phyloP scores from a whole-genome alignment of 371 early-diverging fungal genomes.

The Haplosporangium sp. region DNA sequence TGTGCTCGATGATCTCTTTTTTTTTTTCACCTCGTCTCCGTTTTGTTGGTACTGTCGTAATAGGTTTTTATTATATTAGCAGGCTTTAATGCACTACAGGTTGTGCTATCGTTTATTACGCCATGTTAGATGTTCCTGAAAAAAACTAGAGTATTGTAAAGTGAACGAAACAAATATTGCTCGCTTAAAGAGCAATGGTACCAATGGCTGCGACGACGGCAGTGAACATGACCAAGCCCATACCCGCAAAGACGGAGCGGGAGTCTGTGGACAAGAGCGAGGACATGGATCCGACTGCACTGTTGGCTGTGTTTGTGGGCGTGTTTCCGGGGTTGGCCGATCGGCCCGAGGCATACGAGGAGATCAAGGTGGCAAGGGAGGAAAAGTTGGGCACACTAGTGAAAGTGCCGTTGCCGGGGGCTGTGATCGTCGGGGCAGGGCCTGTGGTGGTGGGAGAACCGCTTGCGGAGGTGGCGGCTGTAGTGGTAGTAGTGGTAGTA shows the following conservation, averaged over 20 bases:
- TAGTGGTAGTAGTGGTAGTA: not conserved
- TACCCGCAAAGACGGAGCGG: conserved; percentile 13
- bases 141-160: too few species aligned
- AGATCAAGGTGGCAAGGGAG: conserved; percentile 22
- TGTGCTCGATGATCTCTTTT: too few species aligned
- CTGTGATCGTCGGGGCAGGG: not conserved
- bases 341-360: conserved; percentile 8
- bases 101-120: not conserved
- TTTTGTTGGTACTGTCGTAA: too few species aligned
- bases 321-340: conserved; percentile 15
- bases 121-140: too few species aligned
- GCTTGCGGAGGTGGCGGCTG: not conserved
- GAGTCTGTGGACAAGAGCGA: conserved; percentile 3
- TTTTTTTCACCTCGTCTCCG: not conserved
- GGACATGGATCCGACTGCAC: not conserved
- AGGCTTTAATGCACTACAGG: too few species aligned
- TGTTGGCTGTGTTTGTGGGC: not conserved
- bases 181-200: conserved; percentile 10
- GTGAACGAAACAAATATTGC: not conserved
- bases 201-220: conserved; percentile 22
- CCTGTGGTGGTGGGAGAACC: not conserved
- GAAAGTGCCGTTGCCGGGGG: not conserved
- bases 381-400: conserved; percentile 18
- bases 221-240: conserved; percentile 15
- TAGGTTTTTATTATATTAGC: not conserved